phyloP scores from a whole-genome alignment of 805 yeast genomes.

The Ogataea methylovora region DNA sequence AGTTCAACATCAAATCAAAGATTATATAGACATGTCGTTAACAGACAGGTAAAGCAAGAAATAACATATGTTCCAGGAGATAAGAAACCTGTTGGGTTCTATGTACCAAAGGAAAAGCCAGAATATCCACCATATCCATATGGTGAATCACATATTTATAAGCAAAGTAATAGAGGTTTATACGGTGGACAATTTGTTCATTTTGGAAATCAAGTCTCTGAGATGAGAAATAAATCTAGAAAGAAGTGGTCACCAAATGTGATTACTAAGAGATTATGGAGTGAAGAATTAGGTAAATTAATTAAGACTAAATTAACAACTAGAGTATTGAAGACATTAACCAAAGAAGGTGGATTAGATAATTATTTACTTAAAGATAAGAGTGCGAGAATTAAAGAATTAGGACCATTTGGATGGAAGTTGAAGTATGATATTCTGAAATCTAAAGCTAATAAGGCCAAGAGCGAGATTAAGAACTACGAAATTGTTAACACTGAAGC shows the following conservation, averaged over 20 bases:
- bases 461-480: conserved; percentile 27
- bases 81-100: conserved; percentile 30
- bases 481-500: conserved; percentile 24
- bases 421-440: conserved; percentile 68
- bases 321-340: conserved; percentile 76
- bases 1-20: conserved; percentile 15
- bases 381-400: conserved; percentile 82
- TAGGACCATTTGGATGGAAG: conserved; percentile 91
- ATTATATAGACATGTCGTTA: conserved; percentile 33
- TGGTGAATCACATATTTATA: conserved; percentile 71
- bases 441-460: conserved; percentile 31
- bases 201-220: conserved; percentile 73
- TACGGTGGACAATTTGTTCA: conserved; percentile 83
- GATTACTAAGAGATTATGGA: conserved; percentile 70
- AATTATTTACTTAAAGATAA: conserved; percentile 81
- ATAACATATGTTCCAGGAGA: conserved; percentile 43
- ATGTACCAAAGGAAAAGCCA: conserved; percentile 35
- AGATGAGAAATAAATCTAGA: conserved; percentile 62
- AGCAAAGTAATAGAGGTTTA: conserved; percentile 80
- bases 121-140: conserved; percentile 65
- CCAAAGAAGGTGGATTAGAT: conserved; percentile 93
- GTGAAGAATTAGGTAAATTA: conserved; percentile 59
- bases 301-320: conserved; percentile 63
- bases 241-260: conserved; percentile 80
- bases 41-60: conserved; percentile 35